phyloP scores from a whole-genome alignment of 2,329 filamentous ascomycete genomes.

The Cladobotryum mycophilum region DNA sequence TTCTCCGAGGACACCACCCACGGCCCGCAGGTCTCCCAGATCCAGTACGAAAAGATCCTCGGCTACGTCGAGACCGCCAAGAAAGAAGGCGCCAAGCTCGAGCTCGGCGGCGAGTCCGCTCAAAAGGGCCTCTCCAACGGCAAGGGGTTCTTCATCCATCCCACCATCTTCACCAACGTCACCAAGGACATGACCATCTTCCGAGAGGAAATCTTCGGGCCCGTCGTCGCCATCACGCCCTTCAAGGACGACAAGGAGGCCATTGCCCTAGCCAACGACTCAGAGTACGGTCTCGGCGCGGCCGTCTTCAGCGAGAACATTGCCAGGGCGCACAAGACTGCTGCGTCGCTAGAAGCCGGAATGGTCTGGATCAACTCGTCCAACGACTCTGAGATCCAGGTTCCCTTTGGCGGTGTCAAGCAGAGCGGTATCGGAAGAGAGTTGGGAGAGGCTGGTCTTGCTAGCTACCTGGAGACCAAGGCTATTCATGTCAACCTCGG shows the following conservation, averaged over 20 bases:
- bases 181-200: conserved; percentile 37
- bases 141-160: conserved; percentile 41
- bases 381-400: conserved; percentile 37
- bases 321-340: conserved; percentile 39
- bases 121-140: conserved; percentile 26
- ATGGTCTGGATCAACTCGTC: conserved; percentile 49
- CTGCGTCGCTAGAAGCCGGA: conserved; percentile 54
- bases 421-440: conserved; percentile 44
- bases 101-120: conserved; percentile 53
- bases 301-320: conserved; percentile 58
- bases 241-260: conserved; percentile 40
- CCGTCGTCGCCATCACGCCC: conserved; percentile 35
- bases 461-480: conserved; percentile 39
- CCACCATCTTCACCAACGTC: conserved; percentile 40
- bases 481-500: conserved; percentile 40
- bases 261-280: conserved; percentile 41
- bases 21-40: conserved; percentile 66
- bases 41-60: conserved; percentile 64
- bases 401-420: conserved; percentile 43
- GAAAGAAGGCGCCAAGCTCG: conserved; percentile 61
- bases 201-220: conserved; percentile 42
- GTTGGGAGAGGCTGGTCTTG: conserved; percentile 39
- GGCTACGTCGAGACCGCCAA: conserved; percentile 65
- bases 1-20: conserved; percentile 66
- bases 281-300: conserved; percentile 54